phyloP scores from a whole-genome alignment of 768 basidiomycete genomes.

The Agaricus sinodeliciosus region DNA sequence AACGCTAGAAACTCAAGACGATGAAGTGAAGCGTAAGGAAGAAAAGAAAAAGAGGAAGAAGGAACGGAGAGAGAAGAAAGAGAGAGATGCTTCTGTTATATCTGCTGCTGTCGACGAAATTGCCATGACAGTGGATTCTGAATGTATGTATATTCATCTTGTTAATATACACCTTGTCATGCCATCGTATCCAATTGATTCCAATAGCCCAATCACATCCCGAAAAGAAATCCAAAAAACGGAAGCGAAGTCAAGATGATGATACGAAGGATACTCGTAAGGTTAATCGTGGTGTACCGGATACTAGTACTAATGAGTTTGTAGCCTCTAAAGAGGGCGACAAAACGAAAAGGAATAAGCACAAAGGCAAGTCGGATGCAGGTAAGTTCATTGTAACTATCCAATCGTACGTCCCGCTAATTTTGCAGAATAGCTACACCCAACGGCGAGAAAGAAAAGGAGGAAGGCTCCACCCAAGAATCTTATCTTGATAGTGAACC shows the following conservation, averaged over 20 bases:
- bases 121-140: conserved; percentile 12
- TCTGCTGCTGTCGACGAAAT: conserved; percentile 10
- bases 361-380: background rate
- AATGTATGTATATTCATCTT: conserved; percentile 15
- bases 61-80: conserved; percentile 18
- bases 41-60: conserved; percentile 18
- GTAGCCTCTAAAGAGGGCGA: background rate
- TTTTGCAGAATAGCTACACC: background rate
- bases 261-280: conserved; percentile 17
- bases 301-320: background rate
- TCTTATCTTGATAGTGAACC: background rate
- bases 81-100: conserved; percentile 13
- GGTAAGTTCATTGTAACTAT: background rate
- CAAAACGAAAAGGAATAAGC: conserved; percentile 12
- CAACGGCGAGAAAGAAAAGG: background rate
- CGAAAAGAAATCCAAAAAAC: conserved; percentile 25
- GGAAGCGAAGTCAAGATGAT: conserved; percentile 14
- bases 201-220: conserved; percentile 10
- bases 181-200: background rate
- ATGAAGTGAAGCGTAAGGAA: conserved; percentile 18
- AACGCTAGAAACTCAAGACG: conserved; percentile 2
- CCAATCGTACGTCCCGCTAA: background rate
- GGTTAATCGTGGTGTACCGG: conserved; percentile 15
- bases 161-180: background rate
- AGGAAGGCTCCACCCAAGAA: background rate